Conservation (phyloP, 805 yeast genomes). For the Candida michaelii region DNA sequence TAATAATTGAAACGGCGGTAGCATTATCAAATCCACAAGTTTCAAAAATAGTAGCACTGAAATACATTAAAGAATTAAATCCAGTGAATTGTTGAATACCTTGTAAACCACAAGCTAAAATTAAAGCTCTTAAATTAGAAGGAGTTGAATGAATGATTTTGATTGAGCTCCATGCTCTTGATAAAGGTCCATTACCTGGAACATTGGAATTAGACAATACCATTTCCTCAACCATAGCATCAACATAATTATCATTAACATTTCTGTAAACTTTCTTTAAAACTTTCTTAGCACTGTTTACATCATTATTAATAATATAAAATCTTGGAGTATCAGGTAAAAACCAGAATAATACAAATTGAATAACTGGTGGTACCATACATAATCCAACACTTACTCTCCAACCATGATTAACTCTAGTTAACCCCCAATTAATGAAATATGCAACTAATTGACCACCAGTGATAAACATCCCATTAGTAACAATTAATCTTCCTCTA, state of each 20-base stretch:
- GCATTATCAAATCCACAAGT: conserved; percentile 86
- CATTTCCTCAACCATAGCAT: conserved; percentile 68
- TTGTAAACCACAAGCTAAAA: conserved; percentile 90
- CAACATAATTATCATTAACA: conserved; percentile 63
- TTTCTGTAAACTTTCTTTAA: conserved; percentile 60
- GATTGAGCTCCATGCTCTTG: conserved; percentile 59
- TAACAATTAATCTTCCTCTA: conserved; percentile 87
- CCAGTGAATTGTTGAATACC: conserved; percentile 97
- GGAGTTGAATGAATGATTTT: conserved; percentile 64
- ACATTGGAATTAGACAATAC: conserved; percentile 43
- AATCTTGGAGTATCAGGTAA: conserved; percentile 96
- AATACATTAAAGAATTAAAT: conserved; percentile 94
- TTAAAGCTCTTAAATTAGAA: conserved; percentile 83
- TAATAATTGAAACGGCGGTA: conserved; percentile 90
- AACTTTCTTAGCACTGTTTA: conserved; percentile 66
- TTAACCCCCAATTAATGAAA: conserved; percentile 87
- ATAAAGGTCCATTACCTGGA: conserved; percentile 41
- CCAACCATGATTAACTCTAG: conserved; percentile 81
- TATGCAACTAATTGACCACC: conserved; percentile 95
- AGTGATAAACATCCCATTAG: conserved; percentile 86
- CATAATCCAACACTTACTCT: conserved; percentile 88
- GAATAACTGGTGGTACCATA: conserved; percentile 80
- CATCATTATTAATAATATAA: conserved; percentile 68
- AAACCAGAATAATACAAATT: conserved; percentile 73
- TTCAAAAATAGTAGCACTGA: conserved; percentile 88